Base-by-base conservation (phyloP, 192 early-diverging fungal species). In the Mortierella alpina region DNA sequence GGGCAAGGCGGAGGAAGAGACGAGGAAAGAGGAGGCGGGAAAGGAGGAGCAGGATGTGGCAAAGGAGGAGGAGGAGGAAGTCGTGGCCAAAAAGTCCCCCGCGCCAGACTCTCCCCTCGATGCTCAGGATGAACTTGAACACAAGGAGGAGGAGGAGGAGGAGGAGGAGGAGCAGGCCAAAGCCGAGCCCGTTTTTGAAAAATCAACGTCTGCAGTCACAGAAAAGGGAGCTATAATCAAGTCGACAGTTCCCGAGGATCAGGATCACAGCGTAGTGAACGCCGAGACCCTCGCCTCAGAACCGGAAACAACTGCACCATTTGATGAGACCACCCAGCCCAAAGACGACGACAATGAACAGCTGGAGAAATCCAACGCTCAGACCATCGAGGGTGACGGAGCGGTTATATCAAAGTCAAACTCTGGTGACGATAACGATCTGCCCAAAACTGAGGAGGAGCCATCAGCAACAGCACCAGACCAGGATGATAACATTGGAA, bases 1-100 rank as follows among this genome's bases (percentile, higher is more conserved):
- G 5, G 47, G 55, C 39, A 13, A 22, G 15, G 51, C 23, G 6
- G 60, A 40, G 6, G 69, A 17, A 39, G 79, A 22, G 39, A 49
- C 59, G n/a, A 14, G 7, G 31, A 53, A 51, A 11, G n/a, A 66
- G 9, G 49, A 54, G 45, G 48, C n/a, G 18, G 50, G 72, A 46
- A 54, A 50, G 22, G 18, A 50, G 46, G 31, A 51, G 8, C 41
- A 54, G 7, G 42, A n/a, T 15, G 13, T 18, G 14, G 12, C 20
- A 22, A 46, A 46, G 20, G 56, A 46, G 20, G 12, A 64, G 31
- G 39, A 63, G 31, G 18, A 12, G 10, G 14, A 17, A 8, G 22
- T 52, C 9, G 13, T 12, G 20, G 54, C 7, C 41, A 45, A 67
- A 46, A 31, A 58, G 12, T 4, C 45, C 12, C 17, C 31, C 31